Evolutionary conservation across 768 basidiomycete species (phyloP), one percentile per base, ranked within the genome.

Genomic region (Coprinellus aureogranulatus): DNA sequence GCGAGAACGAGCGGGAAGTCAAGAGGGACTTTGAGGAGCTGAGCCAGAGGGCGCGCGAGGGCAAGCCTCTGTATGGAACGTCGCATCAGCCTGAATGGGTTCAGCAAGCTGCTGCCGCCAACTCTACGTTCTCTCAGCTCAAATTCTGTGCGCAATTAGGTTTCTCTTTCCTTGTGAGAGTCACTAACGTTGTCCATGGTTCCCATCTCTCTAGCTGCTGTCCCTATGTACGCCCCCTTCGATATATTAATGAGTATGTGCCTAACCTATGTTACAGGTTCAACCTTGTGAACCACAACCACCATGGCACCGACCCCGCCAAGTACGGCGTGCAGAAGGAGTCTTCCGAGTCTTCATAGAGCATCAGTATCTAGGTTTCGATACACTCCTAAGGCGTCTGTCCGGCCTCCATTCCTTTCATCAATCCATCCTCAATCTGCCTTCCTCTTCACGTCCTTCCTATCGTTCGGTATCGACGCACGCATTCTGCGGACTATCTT

Each of bases 111-210:
- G 94, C 96, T 34, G 82, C 86, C 71, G 80, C 90, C 64, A 98
- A 98, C 77, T 95, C 92, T 11, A 87, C 81, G 12, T 96, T 87
- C 80, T 91, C 90, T n/a, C 93, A 95, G 71, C 83, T 97, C 64
- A 96, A 95, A 73, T 90, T 97, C 69, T 81, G 90, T 90, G 70
- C 70, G 87, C 79, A 44, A n/a, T 57, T 45, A 34, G 18, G 6
- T 49, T 49, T 67, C 12, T 57, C 40, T 53, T 39, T 18, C 31
- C 31, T 23, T 45, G n/a, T 18, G 44, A 20, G 41, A 47, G 27
- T 58, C 65, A 42, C 54, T 67, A 44, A 63, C 57, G 1, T 2
- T 25, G 20, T 23, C 3, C 4, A 23, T 6, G 8, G 37, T 34
- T 30, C 14, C 27, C 54, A 18, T 25, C 23, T 62, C 56, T 51